These are phyloP conservation scores for Volvox carteri DNA, from an alignment of 163 green algal species.

Conservation along the genomic window DNA sequence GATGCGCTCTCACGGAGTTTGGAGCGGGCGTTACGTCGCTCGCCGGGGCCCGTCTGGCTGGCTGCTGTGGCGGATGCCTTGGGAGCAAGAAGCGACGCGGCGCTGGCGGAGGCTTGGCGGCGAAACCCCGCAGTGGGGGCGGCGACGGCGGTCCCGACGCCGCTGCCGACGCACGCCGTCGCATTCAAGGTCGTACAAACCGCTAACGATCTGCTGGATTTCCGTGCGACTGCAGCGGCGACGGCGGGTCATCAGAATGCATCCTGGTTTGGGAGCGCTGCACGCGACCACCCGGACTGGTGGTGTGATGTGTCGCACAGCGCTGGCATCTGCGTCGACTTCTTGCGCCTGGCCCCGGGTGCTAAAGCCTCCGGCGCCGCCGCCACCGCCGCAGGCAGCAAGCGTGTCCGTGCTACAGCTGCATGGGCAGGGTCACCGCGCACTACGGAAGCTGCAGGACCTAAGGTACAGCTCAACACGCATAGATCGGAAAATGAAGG, in stretches of 20 bases:
- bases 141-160: background rate
- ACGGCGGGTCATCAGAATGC: background rate
- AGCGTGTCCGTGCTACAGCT: no score
- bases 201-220: constrained; percentile 26
- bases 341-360: background rate
- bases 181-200: background rate
- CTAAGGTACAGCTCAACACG: no score
- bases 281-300: background rate
- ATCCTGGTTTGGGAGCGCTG: background rate
- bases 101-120: background rate
- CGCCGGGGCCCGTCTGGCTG: background rate
- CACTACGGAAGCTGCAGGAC: background rate
- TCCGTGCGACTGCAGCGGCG: background rate
- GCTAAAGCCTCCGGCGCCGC: no score
- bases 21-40: background rate
- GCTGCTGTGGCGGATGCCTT: background rate
- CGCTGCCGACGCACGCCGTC: background rate
- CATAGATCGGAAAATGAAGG: no score
- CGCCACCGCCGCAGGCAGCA: no score
- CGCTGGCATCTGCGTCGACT: background rate
- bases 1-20: background rate
- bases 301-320: constrained; percentile 12
- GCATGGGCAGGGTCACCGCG: no score
- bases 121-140: background rate
- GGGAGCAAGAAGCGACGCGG: background rate